Evolutionary conservation across 1,284 basidiomycete genomes (phyloP), one percentile per base, ranked within the genome.

Genomic region (Apiotrichum gamsii): DNA sequence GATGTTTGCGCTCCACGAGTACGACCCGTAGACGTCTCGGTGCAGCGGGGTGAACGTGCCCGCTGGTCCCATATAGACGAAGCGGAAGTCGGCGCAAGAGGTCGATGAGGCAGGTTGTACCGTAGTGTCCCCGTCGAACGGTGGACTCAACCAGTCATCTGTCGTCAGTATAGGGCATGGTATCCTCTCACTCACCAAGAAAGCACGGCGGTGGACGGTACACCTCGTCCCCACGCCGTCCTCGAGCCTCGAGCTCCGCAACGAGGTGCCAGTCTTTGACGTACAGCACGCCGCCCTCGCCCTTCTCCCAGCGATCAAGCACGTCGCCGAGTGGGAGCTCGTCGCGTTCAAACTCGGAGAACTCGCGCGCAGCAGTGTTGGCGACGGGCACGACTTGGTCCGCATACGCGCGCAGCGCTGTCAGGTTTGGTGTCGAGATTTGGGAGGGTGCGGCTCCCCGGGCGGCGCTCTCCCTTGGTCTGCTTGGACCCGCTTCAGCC

Each of bases 251-350:
- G 21, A 69, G 40, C 45, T 61, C 56, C 16, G 63, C 57, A 10
- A 77, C 64, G 0, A 79, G 59, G 61, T 80, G 78, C 78, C 78
- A 80, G 54, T 80, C 79, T 52, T 79, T 80, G 45, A 79, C 72
- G 61, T 80, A 80, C 10, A 76, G 49, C 8, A 53, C 55, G 0
- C 55, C 40, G 0, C 54, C 64, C 1, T 47, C 23, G 0, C 60
- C 70, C 0, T 18, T 23, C 23, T 62, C 56, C 76, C 76, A 77
- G 0, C 67, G 40, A 20, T 69, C 67, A 2, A 76, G 49, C 1
- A 77, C 69, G 2, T 74, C 64, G 4, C 54, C 51, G 1, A 78
- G 58, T 0, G 56, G 56, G n/a, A 62, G 52, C 46, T 73, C 70
- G 0, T 52, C 47, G 4, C 71, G 58, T 32, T 62, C 60, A 39